Conservation (phyloP, 2,329 filamentous ascomycete species). For the Fusarium bactridioides region DNA sequence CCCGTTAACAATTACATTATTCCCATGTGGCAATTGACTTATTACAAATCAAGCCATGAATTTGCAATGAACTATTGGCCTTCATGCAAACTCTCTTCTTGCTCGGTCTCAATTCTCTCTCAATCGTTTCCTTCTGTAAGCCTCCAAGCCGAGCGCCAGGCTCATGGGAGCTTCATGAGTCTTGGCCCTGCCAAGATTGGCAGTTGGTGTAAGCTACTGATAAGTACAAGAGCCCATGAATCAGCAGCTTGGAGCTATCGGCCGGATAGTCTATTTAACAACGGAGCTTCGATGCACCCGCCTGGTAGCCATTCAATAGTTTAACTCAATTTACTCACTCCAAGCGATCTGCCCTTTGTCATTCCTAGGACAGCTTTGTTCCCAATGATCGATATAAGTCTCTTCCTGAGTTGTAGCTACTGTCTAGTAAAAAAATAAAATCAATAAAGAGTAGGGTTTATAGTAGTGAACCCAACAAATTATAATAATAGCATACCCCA, state of each 20-base stretch:
- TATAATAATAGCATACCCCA: fast-evolving
- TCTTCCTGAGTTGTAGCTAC: not conserved
- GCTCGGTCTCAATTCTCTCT: conserved; percentile 2
- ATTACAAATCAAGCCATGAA: conserved; percentile 13
- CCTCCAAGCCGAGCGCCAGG: not conserved
- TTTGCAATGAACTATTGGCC: not conserved
- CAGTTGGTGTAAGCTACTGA: not conserved
- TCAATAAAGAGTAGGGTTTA: not conserved
- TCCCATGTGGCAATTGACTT: conserved; percentile 18
- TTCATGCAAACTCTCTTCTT: not conserved
- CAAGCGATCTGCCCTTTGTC: not conserved
- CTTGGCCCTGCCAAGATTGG: not conserved
- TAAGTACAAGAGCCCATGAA: not conserved
- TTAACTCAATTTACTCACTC: not conserved
- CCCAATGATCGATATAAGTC: fast-evolving
- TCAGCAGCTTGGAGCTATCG: not conserved
- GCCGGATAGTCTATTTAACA: not conserved
- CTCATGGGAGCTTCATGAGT: not conserved
- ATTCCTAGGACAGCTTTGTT: not conserved
- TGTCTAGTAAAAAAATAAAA: not conserved
- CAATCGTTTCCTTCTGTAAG: not conserved
- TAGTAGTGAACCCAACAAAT: not conserved
- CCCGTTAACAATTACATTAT: conserved; percentile 10
- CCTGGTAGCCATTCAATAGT: not conserved
- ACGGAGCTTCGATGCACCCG: not conserved